Conservation (phyloP, 116 monocot species). For the Papilionanthe hybrid region DNA sequence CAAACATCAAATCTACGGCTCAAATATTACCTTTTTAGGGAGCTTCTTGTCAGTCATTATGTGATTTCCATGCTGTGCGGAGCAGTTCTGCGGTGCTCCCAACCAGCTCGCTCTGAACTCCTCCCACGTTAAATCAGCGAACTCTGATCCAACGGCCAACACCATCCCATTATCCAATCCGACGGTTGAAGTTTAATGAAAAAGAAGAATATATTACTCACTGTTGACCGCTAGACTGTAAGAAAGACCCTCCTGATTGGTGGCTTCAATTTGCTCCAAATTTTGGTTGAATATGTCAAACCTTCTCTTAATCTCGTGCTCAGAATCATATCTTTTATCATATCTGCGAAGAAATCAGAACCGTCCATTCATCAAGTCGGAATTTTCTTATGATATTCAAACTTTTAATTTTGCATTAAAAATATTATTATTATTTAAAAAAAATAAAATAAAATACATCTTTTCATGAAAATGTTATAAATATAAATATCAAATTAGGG, state of each 20-base stretch:
- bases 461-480: too few species aligned
- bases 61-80: conserved; percentile 67
- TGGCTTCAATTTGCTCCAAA: conserved; percentile 26
- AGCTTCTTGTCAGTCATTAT: conserved; percentile 39
- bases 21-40: conserved; percentile 46
- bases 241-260: conserved; percentile 28
- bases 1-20: too few species aligned
- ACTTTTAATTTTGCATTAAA: too few species aligned
- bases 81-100: conserved; percentile 89
- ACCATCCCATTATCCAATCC: background rate
- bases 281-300: conserved; percentile 33
- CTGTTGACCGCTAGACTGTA: conserved; percentile 42
- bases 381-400: too few species aligned
- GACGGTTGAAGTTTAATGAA: background rate
- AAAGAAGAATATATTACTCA: conserved; percentile 13
- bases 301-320: conserved; percentile 25
- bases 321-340: conserved; percentile 31
- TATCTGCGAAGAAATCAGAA: conserved; percentile 6
- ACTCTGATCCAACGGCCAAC: conserved; percentile 30
- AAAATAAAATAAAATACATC: too few species aligned
- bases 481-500: too few species aligned
- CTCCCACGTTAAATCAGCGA: conserved; percentile 91
- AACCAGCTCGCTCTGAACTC: conserved; percentile 61
- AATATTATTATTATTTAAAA: too few species aligned
- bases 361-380: background rate